Evolutionary conservation across 208 protist genomes (phyloP), one percentile per base, ranked within the genome.

Genomic region (Leishmania guyanensis): DNA sequence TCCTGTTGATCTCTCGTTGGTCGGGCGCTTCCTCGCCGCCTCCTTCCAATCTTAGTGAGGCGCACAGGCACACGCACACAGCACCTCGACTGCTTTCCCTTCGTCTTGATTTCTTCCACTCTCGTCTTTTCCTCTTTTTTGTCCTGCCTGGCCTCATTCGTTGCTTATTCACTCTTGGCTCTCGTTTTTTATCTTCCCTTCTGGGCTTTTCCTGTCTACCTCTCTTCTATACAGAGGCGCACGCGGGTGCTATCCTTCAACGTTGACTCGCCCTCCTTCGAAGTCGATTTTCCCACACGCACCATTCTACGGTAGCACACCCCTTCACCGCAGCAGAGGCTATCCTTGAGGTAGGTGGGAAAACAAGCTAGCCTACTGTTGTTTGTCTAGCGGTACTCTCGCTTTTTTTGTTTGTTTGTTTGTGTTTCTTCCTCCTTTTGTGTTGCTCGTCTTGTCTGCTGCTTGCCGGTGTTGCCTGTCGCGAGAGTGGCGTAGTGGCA

Each of bases 1-100:
- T 56, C 58, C 62, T 76, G 6, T 76, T 53, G 39, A 53, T 83
- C 53, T 53, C 20, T 58, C 22, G 26, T 76, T 58, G 39, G 69
- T 9, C 4, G 3, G 26, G 10, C 10, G 46, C 46, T 54, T 26
- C 43, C 39, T 26, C 20, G 6, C 39, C 22, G 2, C 33, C 39
- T 50, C 39, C 66, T 50, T 72, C 66, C 66, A 72, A 22, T 39
- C 66, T 50, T 39, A 22, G 22, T 17, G 66, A 71, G 20, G 22
- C 69, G 12, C 69, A 54, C n/a, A 36, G 10, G 4, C 62, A 66
- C 60, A 0, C 43, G 10, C 36, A 29, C 14, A 48, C 66, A n/a
- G 58, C 58, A 5, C 43, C 43, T 64, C 58, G 33, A n/a, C 58
- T 33, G 58, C 58, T 9, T 64, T 64, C 14, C 29, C 58, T 64